Conservation (phyloP, 2,329 filamentous ascomycete genomes). For the Cytospora schulzeri region DNA sequence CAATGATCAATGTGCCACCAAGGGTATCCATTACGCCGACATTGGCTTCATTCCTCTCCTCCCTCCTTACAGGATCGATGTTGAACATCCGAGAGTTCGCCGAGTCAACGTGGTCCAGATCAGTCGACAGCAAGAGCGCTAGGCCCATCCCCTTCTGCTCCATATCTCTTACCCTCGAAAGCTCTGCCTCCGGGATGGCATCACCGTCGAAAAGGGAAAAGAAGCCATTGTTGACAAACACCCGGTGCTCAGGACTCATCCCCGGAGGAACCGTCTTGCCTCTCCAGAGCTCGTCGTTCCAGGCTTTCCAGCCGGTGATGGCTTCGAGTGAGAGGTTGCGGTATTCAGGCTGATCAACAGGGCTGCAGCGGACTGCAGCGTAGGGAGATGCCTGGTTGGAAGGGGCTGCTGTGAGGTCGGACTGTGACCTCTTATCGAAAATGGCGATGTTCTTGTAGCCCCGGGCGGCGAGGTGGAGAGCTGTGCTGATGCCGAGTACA, state of each 20-base stretch:
- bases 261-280: slow-evolving; percentile 39
- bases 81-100: slow-evolving; percentile 35
- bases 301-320: slow-evolving; percentile 44
- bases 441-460: slow-evolving; percentile 52
- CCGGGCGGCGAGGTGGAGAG: slow-evolving; percentile 44
- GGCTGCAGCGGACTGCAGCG: slow-evolving; percentile 39
- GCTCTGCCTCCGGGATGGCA: slow-evolving; percentile 39
- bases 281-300: slow-evolving; percentile 45
- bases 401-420: background rate
- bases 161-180: slow-evolving; percentile 40
- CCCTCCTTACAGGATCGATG: slow-evolving; percentile 42
- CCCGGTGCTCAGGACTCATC: slow-evolving; percentile 38
- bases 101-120: slow-evolving; percentile 32
- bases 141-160: slow-evolving; percentile 37
- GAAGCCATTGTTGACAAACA: slow-evolving; percentile 45
- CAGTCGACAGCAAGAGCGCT: slow-evolving; percentile 40
- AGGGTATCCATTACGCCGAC: slow-evolving; percentile 48
- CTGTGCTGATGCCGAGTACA: slow-evolving; percentile 46
- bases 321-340: slow-evolving; percentile 49
- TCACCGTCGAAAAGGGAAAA: slow-evolving; percentile 34
- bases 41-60: slow-evolving; percentile 33
- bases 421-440: slow-evolving; percentile 49
- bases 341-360: slow-evolving; percentile 48
- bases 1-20: slow-evolving; percentile 48
- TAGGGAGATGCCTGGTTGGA: background rate